These are phyloP conservation scores for Aphanomyces cochlioides DNA, from an alignment of 352 stramenopile genomes.

Conservation along the genomic window DNA sequence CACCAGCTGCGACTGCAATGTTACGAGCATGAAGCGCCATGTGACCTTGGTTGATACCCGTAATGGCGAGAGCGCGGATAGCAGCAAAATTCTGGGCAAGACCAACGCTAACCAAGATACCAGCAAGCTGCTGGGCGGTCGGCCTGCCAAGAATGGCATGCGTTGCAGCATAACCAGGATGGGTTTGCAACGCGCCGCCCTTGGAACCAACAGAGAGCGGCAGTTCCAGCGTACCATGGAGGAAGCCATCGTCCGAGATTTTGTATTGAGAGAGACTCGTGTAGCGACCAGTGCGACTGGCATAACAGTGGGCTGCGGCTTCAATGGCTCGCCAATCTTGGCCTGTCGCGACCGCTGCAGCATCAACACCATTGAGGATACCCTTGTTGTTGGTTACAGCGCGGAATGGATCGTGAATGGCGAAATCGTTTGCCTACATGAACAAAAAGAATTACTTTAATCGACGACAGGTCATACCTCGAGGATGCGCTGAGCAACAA, in stretches of 20 bases:
- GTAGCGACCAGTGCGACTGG: conserved; percentile 73
- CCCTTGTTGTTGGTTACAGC: conserved; percentile 88
- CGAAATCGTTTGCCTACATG: conserved; percentile 70
- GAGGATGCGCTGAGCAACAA: conserved; percentile 70
- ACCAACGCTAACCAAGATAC: conserved; percentile 75
- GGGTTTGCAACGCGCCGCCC: conserved; percentile 73
- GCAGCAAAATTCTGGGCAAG: conserved; percentile 85
- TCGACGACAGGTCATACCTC: conserved; percentile 34
- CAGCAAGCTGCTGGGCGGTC: conserved; percentile 52
- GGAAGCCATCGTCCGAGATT: conserved; percentile 43
- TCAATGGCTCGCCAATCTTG: conserved; percentile 86
- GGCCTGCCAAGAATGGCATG: conserved; percentile 74
- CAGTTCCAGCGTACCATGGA: conserved; percentile 71
- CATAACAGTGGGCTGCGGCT: conserved; percentile 75
- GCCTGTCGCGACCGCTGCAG: conserved; percentile 71
- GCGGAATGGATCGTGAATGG: conserved; percentile 72
- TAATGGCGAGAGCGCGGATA: conserved; percentile 79
- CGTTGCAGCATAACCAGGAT: conserved; percentile 72
- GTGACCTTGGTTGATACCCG: conserved; percentile 82
- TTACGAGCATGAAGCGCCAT: conserved; percentile 85
- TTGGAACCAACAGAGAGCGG: conserved; percentile 79
- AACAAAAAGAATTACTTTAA: neutral
- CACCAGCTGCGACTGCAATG: conserved; percentile 75
- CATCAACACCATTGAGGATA: conserved; percentile 86
- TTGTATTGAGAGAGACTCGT: conserved; percentile 76